Conservation (phyloP, 352 stramenopile genomes). For the Pythium plurisporium region DNA sequence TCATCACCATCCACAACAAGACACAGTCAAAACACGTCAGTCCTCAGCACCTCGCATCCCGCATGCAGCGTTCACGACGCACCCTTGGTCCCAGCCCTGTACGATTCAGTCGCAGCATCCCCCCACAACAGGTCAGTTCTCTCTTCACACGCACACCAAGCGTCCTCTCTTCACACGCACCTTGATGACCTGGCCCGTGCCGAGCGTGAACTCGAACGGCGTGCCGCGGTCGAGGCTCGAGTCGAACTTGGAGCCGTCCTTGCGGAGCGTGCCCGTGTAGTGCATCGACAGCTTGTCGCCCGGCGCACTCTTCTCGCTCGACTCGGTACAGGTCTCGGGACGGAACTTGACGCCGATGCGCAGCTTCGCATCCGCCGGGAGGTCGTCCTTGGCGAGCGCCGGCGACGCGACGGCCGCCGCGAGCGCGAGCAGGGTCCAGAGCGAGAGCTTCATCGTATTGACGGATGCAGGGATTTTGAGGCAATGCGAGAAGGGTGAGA, state of each 20-base stretch:
- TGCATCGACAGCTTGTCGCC: constrained; percentile 93
- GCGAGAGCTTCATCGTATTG: constrained; percentile 44
- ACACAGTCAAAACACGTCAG: constrained; percentile 11
- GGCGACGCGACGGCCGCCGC: constrained; percentile 23
- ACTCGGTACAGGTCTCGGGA: constrained; percentile 61
- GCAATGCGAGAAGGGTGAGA: no score
- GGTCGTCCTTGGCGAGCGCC: constrained; percentile 63
- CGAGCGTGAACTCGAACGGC: constrained; percentile 95
- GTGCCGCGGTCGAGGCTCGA: constrained; percentile 91
- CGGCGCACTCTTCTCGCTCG: constrained; percentile 59
- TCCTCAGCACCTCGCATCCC: no score
- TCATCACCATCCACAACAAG: background rate
- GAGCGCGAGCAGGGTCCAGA: constrained; percentile 35
- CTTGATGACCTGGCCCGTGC: constrained; percentile 93
- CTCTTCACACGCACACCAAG: no score
- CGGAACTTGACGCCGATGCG: constrained; percentile 79
- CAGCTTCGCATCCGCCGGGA: constrained; percentile 59
- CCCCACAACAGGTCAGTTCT: background rate
- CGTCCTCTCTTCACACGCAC: constrained; percentile 20
- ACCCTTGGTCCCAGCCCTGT: constrained; percentile 83
- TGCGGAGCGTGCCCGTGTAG: constrained; percentile 94
- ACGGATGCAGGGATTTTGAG: constrained; percentile 1
- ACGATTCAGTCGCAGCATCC: background rate
- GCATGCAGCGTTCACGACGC: constrained; percentile 19
- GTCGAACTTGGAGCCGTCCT: constrained; percentile 97